These are phyloP conservation scores for Fusarium nelsonii DNA, from an alignment of 2,329 filamentous ascomycete species.

Conservation along the genomic window DNA sequence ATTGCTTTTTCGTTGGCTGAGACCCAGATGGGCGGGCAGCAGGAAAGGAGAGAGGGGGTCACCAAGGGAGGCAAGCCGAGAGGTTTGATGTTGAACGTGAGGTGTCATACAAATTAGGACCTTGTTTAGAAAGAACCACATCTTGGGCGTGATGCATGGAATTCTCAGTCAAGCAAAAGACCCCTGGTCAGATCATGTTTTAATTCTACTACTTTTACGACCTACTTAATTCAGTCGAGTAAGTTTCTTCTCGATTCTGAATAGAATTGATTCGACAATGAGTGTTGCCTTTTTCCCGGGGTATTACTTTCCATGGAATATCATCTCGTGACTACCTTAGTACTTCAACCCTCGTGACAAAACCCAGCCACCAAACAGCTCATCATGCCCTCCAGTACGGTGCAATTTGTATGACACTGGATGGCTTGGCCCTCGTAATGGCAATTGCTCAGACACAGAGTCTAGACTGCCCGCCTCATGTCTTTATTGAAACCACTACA, in stretches of 20 bases:
- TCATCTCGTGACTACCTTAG: conserved; percentile 13
- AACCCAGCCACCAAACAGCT: conserved; percentile 2
- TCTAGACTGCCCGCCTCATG: conserved; percentile 10
- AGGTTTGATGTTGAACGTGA: conserved; percentile 7
- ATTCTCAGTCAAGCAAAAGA: conserved; percentile 6
- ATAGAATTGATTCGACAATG: background rate
- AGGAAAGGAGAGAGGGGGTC: conserved; percentile 34
- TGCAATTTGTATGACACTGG: conserved; percentile 6
- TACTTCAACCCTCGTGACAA: conserved; percentile 7
- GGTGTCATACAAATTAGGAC: conserved; percentile 4
- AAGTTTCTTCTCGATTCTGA: background rate
- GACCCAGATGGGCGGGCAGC: conserved; percentile 33
- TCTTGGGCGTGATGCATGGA: conserved; percentile 9
- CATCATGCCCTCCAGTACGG: conserved; percentile 2
- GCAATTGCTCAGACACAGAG: background rate
- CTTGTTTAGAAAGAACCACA: background rate
- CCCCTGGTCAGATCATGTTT: conserved; percentile 26
- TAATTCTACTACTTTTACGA: background rate
- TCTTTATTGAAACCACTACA: conserved; percentile 27
- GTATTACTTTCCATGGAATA: background rate
- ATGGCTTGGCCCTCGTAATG: background rate
- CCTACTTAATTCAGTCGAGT: conserved; percentile 9
- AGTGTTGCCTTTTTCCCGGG: background rate
- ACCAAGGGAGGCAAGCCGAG: conserved; percentile 36
- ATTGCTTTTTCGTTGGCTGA: conserved; percentile 29